Percentiles rank a stretch among this genome's conserved stretches.
Conservation (phyloP, 129 eudicot genomes). For the Logfia minima region DNA sequence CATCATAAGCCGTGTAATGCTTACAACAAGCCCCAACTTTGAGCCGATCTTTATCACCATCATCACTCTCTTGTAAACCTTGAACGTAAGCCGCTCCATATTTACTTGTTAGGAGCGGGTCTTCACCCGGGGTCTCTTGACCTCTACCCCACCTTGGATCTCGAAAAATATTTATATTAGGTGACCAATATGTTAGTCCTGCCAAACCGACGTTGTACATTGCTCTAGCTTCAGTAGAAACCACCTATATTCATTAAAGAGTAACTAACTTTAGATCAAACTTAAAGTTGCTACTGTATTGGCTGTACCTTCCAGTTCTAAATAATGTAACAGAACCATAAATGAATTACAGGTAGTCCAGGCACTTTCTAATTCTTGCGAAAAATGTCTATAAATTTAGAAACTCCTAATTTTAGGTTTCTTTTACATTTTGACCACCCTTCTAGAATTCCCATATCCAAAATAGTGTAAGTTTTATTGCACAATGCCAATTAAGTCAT, state of each 20-base stretch:
- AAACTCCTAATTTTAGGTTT: constrained; percentile 23
- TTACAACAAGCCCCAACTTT: constrained; percentile 97
- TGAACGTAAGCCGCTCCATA: constrained; percentile 71
- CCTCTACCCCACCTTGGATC: constrained; percentile 99
- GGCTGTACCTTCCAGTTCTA: constrained; percentile 2
- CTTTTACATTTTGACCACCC: constrained; percentile 1
- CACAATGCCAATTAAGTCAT: not conserved
- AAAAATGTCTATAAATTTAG: not conserved
- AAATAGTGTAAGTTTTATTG: not conserved
- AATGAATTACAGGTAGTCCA: constrained; percentile 26
- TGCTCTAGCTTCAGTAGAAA: constrained; percentile 95
- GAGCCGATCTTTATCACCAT: constrained; percentile 64
- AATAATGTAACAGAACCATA: constrained; percentile 15
- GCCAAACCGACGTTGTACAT: constrained; percentile 97
- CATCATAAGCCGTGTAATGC: constrained; percentile 95
- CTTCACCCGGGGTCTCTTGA: constrained; percentile 99
- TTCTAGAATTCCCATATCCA: not conserved
- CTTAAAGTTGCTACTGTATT: constrained; percentile 8
- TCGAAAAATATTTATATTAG: constrained; percentile 89
- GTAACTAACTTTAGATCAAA: constrained; percentile 17
- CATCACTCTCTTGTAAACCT: constrained; percentile 82
- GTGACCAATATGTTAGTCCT: constrained; percentile 93
- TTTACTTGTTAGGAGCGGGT: constrained; percentile 74
- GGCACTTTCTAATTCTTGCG: not conserved
- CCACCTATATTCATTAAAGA: constrained; percentile 59